Percentiles rank a stretch among this genome's conserved stretches.
These are phyloP conservation scores for Hymenotorrendiella dingleyae DNA, from an alignment of 2,329 filamentous ascomycete species.

Conservation along the genomic window DNA sequence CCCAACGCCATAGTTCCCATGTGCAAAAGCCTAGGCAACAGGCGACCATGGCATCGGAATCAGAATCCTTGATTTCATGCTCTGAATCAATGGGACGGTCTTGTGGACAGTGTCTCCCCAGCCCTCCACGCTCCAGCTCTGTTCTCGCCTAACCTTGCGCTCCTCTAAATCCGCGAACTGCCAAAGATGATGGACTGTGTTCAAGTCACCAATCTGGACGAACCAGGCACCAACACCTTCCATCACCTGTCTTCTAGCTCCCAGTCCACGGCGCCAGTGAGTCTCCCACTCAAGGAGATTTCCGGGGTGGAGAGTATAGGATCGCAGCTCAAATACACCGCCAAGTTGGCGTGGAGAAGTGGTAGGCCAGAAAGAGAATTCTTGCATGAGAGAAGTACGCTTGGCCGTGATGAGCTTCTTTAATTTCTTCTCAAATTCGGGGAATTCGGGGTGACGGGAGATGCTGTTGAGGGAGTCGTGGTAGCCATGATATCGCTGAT, in stretches of 20 bases:
- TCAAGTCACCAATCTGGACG: slow-evolving; percentile 94
- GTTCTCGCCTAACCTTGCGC: slow-evolving; percentile 80
- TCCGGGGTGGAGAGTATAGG: slow-evolving; percentile 92
- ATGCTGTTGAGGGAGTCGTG: slow-evolving; percentile 87
- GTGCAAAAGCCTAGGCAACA: too few species aligned
- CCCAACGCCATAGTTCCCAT: too few species aligned
- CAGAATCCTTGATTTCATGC: slow-evolving; percentile 90
- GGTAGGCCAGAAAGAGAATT: slow-evolving; percentile 99
- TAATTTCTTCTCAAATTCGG: slow-evolving; percentile 77
- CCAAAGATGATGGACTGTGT: slow-evolving; percentile 97
- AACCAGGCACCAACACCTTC: slow-evolving; percentile 98
- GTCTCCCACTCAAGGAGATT: slow-evolving; percentile 98
- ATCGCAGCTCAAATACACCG: slow-evolving; percentile 90
- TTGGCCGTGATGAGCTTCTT: slow-evolving; percentile 81
- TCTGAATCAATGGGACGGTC: slow-evolving; percentile 94
- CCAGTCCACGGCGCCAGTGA: slow-evolving; percentile 89
- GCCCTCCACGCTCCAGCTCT: slow-evolving; percentile 91
- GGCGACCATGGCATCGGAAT: slow-evolving; percentile 97
- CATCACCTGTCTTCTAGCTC: slow-evolving; percentile 92
- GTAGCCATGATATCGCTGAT: slow-evolving; percentile 94
- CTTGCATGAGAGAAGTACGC: slow-evolving; percentile 91
- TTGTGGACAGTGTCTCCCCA: slow-evolving; percentile 98
- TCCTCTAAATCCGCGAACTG: slow-evolving; percentile 97
- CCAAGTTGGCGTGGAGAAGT: slow-evolving; percentile 83
- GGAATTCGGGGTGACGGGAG: slow-evolving; percentile 73